Evolutionary conservation across 495 filamentous ascomycete species (phyloP).

Genomic region (Penicillium maclennaniae): DNA sequence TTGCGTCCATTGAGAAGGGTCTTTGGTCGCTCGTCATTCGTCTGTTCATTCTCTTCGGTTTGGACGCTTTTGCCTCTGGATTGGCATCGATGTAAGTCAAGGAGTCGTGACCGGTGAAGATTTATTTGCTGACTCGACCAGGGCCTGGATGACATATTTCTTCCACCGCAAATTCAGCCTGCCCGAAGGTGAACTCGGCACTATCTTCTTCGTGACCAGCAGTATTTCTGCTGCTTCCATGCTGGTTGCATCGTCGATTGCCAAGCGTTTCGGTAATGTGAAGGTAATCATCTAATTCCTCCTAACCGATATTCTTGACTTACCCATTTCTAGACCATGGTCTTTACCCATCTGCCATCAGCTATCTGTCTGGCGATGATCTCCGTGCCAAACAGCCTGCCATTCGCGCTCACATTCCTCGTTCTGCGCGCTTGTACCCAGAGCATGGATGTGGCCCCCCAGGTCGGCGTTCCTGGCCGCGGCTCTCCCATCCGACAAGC

Average conservation of each 20-base stretch:
- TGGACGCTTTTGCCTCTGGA: conserved; percentile 77
- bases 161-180: conserved; percentile 73
- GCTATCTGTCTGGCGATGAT: conserved; percentile 69
- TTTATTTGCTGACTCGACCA: conserved; percentile 14
- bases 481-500: conserved; percentile 64
- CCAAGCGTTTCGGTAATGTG: conserved; percentile 73
- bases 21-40: conserved; percentile 60
- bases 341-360: conserved; percentile 78
- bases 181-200: conserved; percentile 64
- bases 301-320: background rate
- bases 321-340: conserved; percentile 61
- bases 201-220: conserved; percentile 62
- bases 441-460: conserved; percentile 80
- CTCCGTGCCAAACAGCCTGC: conserved; percentile 53
- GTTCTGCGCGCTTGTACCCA: conserved; percentile 66
- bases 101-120: background rate
- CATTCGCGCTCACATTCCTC: conserved; percentile 58
- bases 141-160: conserved; percentile 72
- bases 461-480: conserved; percentile 75
- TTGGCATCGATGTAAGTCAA: conserved; percentile 61
- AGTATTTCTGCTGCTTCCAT: conserved; percentile 65
- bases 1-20: conserved; percentile 53
- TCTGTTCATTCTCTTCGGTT: conserved; percentile 69
- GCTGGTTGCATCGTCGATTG: conserved; percentile 69
- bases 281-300: conserved; percentile 38